These are phyloP conservation scores for Colletotrichum tropicale DNA, from an alignment of 2,329 filamentous ascomycete genomes.

Conservation along the genomic window DNA sequence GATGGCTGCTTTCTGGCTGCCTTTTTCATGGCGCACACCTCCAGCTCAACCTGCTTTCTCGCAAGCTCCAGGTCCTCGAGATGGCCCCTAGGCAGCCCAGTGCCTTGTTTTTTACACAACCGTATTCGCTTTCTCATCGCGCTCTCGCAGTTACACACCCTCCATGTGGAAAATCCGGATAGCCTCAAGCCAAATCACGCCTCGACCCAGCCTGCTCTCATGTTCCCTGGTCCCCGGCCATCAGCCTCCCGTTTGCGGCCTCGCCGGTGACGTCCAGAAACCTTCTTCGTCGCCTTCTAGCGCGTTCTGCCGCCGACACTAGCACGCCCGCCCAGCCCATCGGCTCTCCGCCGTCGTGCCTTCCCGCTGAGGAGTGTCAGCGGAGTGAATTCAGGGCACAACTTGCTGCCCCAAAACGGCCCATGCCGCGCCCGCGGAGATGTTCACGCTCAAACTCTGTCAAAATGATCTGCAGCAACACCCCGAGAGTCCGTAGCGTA, in stretches of 20 bases:
- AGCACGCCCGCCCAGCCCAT: not conserved
- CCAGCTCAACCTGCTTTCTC: not conserved
- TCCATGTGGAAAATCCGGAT: slow-evolving; percentile 10
- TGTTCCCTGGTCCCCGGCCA: not conserved
- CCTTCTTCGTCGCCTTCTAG: slow-evolving; percentile 18
- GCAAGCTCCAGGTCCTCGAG: slow-evolving; percentile 8
- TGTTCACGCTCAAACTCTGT: not conserved
- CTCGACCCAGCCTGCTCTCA: not conserved
- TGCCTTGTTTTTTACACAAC: not conserved
- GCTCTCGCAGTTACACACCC: not conserved
- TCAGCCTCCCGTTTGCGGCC: slow-evolving; percentile 18
- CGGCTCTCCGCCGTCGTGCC: not conserved
- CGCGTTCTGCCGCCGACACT: not conserved
- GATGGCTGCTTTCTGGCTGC: not conserved
- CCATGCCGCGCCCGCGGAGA: not conserved
- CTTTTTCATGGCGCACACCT: not conserved
- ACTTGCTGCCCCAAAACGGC: not conserved
- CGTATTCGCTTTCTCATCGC: not conserved
- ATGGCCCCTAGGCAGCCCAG: not conserved
- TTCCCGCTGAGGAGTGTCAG: not conserved
- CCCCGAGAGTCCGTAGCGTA: slow-evolving; percentile 1
- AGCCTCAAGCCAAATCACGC: not conserved
- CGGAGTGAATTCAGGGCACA: not conserved
- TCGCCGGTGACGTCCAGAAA: slow-evolving; percentile 16
- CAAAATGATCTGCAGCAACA: not conserved